Base-by-base conservation (phyloP, 2,329 filamentous ascomycete species). In the Aspergillus arachidicola region DNA sequence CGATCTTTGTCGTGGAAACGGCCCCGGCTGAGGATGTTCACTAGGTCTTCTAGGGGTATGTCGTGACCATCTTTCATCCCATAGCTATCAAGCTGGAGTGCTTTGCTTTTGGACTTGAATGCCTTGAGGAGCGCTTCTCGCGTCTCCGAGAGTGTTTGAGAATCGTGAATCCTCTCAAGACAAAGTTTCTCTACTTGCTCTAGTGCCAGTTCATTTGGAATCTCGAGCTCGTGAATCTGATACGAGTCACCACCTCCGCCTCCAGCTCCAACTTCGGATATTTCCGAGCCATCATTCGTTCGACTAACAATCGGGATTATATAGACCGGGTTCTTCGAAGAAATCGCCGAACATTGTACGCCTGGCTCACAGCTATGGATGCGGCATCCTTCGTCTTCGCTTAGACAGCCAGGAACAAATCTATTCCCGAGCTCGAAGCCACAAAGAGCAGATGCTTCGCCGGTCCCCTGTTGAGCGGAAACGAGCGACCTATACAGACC, bases 331-430 rank as follows among this genome's bases (percentile, higher is more conserved):
- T 82, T 68, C 72, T 74, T 55, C 80, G 81, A 74, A 43, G 79
- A 79, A 57, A 77, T 75, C 11, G 68, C 74, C 7, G 75, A 73
- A 66, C 81, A 89, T 68, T 73, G 71, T 19, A 76, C 69, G 16
- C 89, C 91, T 66, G 87, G 89, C 71, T 96, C 93, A 69, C 94
- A 97, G 71, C 92, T 96, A 75, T 98, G 94, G 7, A 98, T 82
- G 2, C 90, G 87, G 0, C 87, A 87, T 23, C 81, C 79, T 28
- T 84, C 75, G 28, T 89, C 81, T 0, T 80, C 80, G 0, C 91
- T 96, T 30, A 97, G 79, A 71, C 90, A 95, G 3, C 93, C 93
- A 0, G 83, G 76, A 36, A 91, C 86, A 14, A 82, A 79, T 1
- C 83, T 83, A 69, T 97, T 96, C 2, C 91, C 94, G 57, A 90